A percentile compares a stretch with the other conserved stretches of the same genome.
Conservation (phyloP, 192 early-diverging fungal genomes). For the Obelidium mucronatum region DNA sequence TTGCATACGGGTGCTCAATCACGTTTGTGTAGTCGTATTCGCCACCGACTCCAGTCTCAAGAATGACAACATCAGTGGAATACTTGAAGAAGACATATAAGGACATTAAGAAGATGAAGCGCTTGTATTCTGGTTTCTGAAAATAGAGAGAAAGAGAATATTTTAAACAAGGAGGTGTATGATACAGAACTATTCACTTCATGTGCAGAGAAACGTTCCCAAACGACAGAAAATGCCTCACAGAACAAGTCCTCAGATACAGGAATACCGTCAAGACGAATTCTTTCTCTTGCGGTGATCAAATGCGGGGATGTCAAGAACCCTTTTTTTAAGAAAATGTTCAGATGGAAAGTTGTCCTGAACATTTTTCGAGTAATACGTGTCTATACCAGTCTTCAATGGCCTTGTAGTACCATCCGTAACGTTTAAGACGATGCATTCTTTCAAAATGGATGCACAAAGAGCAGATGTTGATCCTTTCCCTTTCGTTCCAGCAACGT, state of each 20-base stretch:
- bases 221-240: conserved; percentile 68
- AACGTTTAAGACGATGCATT: no score
- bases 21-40: conserved; percentile 89
- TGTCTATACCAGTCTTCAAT: no score
- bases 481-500: conserved; percentile 90
- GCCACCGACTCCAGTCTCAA: conserved; percentile 88
- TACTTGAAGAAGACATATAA: conserved; percentile 87
- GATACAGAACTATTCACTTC: no score
- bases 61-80: conserved; percentile 67
- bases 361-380: no score
- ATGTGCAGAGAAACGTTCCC: conserved; percentile 69
- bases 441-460: conserved; percentile 80
- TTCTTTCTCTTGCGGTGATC: conserved; percentile 89
- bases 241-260: conserved; percentile 77
- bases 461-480: conserved; percentile 88
- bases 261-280: conserved; percentile 88
- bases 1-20: conserved; percentile 59
- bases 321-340: no score
- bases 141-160: no score
- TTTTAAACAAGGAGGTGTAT: no score
- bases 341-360: no score
- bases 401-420: no score
- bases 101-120: conserved; percentile 90
- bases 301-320: conserved; percentile 95
- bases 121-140: conserved; percentile 80